Percentiles rank a stretch among this genome's conserved stretches.
Conservation (phyloP, 225 moss, liverwort and hornwort genomes). For the Ulota crispa region DNA sequence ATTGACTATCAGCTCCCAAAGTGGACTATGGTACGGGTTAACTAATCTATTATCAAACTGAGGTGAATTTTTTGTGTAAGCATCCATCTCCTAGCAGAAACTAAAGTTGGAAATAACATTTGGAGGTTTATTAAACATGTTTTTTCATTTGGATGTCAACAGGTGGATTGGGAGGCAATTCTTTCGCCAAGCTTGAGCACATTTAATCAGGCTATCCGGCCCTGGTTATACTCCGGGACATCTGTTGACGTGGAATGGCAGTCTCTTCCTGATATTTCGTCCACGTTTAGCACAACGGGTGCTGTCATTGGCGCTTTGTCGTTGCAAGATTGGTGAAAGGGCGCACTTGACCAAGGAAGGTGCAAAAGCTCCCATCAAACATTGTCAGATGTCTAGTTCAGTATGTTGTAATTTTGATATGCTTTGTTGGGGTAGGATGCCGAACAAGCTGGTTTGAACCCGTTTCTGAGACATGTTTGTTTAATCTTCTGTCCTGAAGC, state of each 20-base stretch:
- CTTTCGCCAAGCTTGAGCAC: slow-evolving; percentile 45
- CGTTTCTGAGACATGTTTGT: background rate
- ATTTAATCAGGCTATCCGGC: slow-evolving; percentile 50
- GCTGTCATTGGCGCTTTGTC: slow-evolving; percentile 66
- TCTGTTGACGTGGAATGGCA: slow-evolving; percentile 56
- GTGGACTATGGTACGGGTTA: background rate
- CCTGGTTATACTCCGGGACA: slow-evolving; percentile 62
- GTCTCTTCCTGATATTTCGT: slow-evolving; percentile 64
- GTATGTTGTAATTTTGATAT: background rate
- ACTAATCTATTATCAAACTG: background rate
- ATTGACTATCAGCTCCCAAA: background rate
- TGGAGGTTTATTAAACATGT: background rate
- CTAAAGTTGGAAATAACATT: background rate
- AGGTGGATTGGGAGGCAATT: slow-evolving; percentile 95
- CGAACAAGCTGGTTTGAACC: background rate
- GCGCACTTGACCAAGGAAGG: slow-evolving; percentile 2
- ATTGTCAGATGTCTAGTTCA: background rate
- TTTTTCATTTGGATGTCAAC: slow-evolving; percentile 24
- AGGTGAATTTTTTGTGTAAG: background rate
- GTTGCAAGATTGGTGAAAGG: slow-evolving; percentile 46
- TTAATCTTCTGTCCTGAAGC: background rate
- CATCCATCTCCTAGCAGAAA: background rate
- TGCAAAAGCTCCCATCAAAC: background rate
- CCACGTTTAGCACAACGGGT: slow-evolving; percentile 66
- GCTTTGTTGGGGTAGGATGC: background rate